phyloP scores from a whole-genome alignment of 148 eudicot genomes.

The Talinum fruticosum region DNA sequence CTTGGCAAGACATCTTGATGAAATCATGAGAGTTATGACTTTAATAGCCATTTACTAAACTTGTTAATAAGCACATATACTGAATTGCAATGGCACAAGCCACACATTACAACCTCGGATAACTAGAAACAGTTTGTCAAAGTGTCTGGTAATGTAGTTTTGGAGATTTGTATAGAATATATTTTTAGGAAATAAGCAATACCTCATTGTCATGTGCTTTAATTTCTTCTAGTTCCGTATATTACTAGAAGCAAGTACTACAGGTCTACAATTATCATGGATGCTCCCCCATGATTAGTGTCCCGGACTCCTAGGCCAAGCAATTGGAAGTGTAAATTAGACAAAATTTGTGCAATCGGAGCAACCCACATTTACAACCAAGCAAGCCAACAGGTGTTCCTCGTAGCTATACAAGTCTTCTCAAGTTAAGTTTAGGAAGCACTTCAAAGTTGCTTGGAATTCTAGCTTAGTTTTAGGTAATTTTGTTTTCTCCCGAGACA shows the following conservation, averaged over 20 bases:
- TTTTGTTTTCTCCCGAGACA: background rate
- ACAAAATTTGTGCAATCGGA: too few species aligned
- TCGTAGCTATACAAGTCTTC: background rate
- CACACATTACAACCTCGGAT: too few species aligned
- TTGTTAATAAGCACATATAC: background rate
- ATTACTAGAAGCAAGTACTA: too few species aligned
- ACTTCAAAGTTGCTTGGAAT: background rate
- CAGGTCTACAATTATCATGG: too few species aligned
- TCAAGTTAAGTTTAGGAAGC: background rate
- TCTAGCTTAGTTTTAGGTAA: background rate
- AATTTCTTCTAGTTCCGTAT: too few species aligned
- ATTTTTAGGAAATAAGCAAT: background rate
- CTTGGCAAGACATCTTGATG: background rate
- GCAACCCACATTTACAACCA: too few species aligned
- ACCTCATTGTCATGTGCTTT: background rate
- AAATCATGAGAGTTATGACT: background rate
- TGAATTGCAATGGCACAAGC: background rate
- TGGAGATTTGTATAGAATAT: background rate
- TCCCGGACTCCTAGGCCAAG: too few species aligned
- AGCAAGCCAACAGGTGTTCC: too few species aligned
- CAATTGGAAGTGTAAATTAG: too few species aligned
- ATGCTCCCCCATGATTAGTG: too few species aligned
- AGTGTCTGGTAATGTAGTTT: background rate
- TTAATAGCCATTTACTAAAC: too few species aligned
- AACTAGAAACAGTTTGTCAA: background rate